Evolutionary conservation across 1,284 basidiomycete genomes (phyloP).

Genomic region (Pyrrhoderma noxium): DNA sequence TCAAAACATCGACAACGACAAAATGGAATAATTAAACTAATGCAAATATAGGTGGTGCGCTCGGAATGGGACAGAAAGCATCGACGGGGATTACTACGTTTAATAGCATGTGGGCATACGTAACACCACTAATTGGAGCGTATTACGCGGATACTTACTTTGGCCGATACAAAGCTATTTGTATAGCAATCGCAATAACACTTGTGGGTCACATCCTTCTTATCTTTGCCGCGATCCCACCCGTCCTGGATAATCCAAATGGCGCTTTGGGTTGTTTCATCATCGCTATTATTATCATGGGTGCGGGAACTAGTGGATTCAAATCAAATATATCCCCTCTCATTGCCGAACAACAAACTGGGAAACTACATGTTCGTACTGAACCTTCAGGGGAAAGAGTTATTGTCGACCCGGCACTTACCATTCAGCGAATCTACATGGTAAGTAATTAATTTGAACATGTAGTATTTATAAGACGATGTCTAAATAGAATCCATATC

Average conservation of each 20-base stretch:
- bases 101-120: conserved; percentile 56
- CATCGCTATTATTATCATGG: conserved; percentile 64
- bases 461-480: no score
- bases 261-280: conserved; percentile 56
- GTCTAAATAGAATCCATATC: no score
- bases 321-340: conserved; percentile 77
- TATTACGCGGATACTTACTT: conserved; percentile 68
- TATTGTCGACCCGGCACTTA: conserved; percentile 73
- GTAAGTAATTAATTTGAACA: no score
- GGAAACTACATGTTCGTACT: conserved; percentile 45
- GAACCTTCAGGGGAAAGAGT: conserved; percentile 65
- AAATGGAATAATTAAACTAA: background rate
- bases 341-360: conserved; percentile 71
- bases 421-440: conserved; percentile 68
- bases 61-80: conserved; percentile 56
- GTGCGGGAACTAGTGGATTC: conserved; percentile 63
- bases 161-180: conserved; percentile 72
- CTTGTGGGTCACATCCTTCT: conserved; percentile 69
- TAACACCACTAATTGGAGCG: conserved; percentile 56
- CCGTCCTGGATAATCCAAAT: conserved; percentile 53
- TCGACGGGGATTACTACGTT: conserved; percentile 65
- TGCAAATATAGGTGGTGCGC: conserved; percentile 41
- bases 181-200: conserved; percentile 46
- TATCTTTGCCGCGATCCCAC: conserved; percentile 64
- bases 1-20: background rate